Evolutionary conservation across 805 yeast species (phyloP), one percentile per base, ranked within the genome.

Genomic region (Candida insectalens): DNA sequence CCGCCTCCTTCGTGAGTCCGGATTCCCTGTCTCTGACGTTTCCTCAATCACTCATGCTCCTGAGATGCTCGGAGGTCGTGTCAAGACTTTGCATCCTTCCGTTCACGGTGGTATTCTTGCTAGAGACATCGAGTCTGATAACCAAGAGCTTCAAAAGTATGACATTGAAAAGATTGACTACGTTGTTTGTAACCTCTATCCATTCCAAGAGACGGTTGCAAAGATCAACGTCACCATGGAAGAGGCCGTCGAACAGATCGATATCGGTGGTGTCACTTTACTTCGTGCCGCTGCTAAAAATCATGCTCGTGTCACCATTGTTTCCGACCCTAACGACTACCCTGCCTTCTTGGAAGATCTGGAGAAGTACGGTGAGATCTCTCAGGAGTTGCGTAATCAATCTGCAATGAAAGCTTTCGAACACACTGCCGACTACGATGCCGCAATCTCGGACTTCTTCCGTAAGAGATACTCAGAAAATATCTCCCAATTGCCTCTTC

Each of bases 201-300:
- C 98, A 19, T 92, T 92, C 77, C 85, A 89, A 67, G 95, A 92
- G 66, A 92, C 98, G 33, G 83, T 92, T 41, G 82, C 95, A 44
- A 89, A 89, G 61, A 85, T 83, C 49, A 87, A 92, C 44, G 98
- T 92, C 44, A 92, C 97, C 29, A 76, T 92, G 45, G 88, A 77
- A 25, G 98, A 92, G 68, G 98, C 98, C 15, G 96, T 92, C 35
- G 98, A 92, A 68, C 97, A 92, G 63, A 80, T 92, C 50, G 98
- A 92, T 58, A 92, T 92, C 55, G 98, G 98, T 52, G 94, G 98
- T 59, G 98, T 92, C 40, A 92, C 98, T 29, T 69, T 92, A 45
- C 71, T 92, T 57, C 80, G 98, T 65, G 98, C 98, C 30, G 98
- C 98, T 40, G 98, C 98, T 44, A 92, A 92, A 69, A 92, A 92